Evolutionary conservation across 2,329 filamentous ascomycete species (phyloP), one percentile per base, ranked within the genome.

Genomic region (Neocatenulostroma microsporum): DNA sequence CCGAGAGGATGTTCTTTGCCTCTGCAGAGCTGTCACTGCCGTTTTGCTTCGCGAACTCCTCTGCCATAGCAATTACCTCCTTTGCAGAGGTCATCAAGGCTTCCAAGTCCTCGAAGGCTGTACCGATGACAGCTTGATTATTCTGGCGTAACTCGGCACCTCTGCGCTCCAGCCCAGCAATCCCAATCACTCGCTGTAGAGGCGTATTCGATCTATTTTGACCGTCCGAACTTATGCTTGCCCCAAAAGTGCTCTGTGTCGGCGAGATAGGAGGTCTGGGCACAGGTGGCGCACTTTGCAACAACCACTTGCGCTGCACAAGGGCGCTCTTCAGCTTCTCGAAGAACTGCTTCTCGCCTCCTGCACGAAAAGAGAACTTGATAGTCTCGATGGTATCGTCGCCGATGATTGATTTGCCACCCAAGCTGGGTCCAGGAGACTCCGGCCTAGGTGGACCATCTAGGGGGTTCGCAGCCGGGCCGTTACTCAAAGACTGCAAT

Each of bases 61-160:
- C 89, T 1, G 91, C 91, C 27, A 98, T 78, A 4, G 87, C 86
- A 34, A 96, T 82, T 31, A 98, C 86, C 56, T 98, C 86, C 57
- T 96, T 95, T 4, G 91, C 91, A 3, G 89, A 95, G 3, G 88
- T 86, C 89, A 96, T 98, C 23, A 98, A 70, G 3, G 91, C 88
- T 57, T 96, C 89, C 0, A 98, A 74, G 54, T 98, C 91, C 57
- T 95, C 89, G 53, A 98, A 98, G 0, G 91, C 88, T 47, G 77
- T 87, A 18, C 89, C 89, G 46, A 98, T 94, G 33, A 95, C 80
- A 8, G 86, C 65, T 60, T 95, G 87, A 51, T 95, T 96, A 60
- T 94, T 94, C 64, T 85, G 89, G 39, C 86, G 82, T 54, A 87
- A 76, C 50, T 88, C 84, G 5, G 89, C 64, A 0, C 86, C 84